phyloP scores from a whole-genome alignment of 176 grass and related monocot species.

The Aegilops bicornis region DNA sequence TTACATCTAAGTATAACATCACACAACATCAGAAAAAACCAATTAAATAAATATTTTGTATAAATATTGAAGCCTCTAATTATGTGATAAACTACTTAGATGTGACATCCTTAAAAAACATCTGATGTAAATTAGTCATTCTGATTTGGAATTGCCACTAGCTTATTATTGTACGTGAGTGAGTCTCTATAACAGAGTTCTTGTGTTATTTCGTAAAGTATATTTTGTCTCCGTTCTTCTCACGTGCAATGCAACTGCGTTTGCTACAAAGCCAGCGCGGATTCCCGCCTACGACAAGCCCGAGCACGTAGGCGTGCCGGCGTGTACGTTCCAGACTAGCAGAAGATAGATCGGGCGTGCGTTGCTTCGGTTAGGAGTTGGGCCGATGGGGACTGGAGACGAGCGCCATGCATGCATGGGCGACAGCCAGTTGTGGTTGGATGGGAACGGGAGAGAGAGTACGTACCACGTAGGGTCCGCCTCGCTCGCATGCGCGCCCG shows the following conservation, averaged over 20 bases:
- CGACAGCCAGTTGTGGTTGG: conserved; percentile 21
- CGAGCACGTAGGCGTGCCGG: not conserved
- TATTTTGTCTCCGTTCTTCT: not conserved
- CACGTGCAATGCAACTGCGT: not conserved
- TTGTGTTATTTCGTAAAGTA: not conserved
- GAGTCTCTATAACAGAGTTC: not conserved
- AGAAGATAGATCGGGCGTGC: not conserved
- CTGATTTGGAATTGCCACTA: not conserved
- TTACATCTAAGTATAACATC: too few species aligned
- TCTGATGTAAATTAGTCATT: too few species aligned
- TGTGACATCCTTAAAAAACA: too few species aligned
- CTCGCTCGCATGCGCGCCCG: not conserved
- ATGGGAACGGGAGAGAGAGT: not conserved
- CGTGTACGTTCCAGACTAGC: not conserved
- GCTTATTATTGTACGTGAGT: not conserved
- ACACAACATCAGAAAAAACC: too few species aligned
- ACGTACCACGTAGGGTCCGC: not conserved
- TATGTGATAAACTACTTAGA: too few species aligned
- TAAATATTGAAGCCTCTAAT: too few species aligned
- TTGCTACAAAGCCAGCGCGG: not conserved
- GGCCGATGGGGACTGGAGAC: not conserved
- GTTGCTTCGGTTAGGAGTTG: not conserved
- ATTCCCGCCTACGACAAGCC: not conserved
- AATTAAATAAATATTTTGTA: too few species aligned
- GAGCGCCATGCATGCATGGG: not conserved